Conservation (phyloP, 2,329 filamentous ascomycete genomes). For the Escovopsis sp. region DNA sequence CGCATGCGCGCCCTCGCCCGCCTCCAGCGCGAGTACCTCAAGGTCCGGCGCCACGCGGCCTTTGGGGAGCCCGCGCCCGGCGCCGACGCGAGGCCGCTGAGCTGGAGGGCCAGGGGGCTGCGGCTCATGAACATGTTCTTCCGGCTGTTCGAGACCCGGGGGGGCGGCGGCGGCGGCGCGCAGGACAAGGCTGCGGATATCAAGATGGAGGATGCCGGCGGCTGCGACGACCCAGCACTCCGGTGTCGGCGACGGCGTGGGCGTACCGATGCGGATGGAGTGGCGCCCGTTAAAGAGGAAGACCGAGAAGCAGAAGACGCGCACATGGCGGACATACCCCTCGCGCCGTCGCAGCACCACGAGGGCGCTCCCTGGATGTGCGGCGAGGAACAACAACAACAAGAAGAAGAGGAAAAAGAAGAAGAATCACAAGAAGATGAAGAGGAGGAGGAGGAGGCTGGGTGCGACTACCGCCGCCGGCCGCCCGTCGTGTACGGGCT, state of each 20-base stretch:
- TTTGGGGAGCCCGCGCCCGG: constrained; percentile 15
- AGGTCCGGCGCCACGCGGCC: constrained; percentile 11
- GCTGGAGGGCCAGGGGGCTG: background rate
- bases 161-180: no score
- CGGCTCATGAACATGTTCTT: background rate
- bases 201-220: background rate
- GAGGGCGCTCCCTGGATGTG: no score
- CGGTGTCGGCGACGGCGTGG: background rate
- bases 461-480: constrained; percentile 12
- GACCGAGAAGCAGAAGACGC: constrained; percentile 2
- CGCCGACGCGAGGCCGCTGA: background rate
- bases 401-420: background rate
- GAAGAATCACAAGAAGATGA: no score
- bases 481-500: constrained; percentile 30
- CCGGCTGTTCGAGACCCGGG: background rate
- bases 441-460: background rate
- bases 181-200: no score
- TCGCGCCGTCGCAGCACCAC: background rate
- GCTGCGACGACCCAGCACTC: no score
- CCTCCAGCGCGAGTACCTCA: constrained; percentile 22
- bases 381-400: constrained; percentile 2
- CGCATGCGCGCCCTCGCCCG: constrained; percentile 22
- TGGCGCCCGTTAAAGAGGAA: background rate
- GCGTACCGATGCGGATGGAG: background rate
- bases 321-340: constrained; percentile 3